Evolutionary conservation across 2,329 filamentous ascomycete genomes (phyloP).

Genomic region (Bipolaris gigantea): DNA sequence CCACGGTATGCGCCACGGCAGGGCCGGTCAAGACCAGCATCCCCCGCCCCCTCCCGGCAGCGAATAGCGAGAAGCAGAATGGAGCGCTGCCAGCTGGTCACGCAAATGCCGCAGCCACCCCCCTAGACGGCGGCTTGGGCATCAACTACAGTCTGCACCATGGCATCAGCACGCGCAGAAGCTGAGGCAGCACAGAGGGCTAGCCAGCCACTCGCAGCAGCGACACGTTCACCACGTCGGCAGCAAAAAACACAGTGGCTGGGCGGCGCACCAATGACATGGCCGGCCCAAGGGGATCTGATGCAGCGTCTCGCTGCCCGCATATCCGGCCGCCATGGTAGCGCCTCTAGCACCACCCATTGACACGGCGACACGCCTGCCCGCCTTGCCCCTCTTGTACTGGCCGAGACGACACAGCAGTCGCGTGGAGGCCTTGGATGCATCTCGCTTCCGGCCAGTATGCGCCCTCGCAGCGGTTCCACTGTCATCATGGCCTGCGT

Average conservation of each 20-base stretch:
- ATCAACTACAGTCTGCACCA: neutral
- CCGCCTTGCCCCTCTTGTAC: constrained; percentile 24
- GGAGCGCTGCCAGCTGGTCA: neutral
- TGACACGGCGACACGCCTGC: constrained; percentile 39
- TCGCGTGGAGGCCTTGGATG: constrained; percentile 28
- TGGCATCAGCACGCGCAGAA: constrained; percentile 31
- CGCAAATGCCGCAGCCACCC: too few species aligned
- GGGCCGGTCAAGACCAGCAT: neutral
- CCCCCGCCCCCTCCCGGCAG: neutral
- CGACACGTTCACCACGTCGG: constrained; percentile 38
- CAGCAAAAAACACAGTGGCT: constrained; percentile 16
- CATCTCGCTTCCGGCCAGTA: constrained; percentile 18
- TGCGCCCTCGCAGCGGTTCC: constrained; percentile 18
- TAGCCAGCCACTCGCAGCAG: constrained; percentile 31
- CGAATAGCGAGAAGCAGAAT: too few species aligned
- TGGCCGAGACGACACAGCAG: constrained; percentile 23
- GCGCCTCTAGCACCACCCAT: constrained; percentile 24
- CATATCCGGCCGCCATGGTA: constrained; percentile 32
- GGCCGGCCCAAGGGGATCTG: neutral
- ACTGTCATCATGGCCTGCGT: constrained; percentile 25
- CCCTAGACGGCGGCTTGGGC: neutral
- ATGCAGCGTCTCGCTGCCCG: constrained; percentile 40
- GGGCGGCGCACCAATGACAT: constrained; percentile 9
- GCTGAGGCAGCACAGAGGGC: constrained; percentile 14
- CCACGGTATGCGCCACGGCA: constrained; percentile 7